Evolutionary conservation across 768 basidiomycete species (phyloP).

Genomic region (Mycena olivaceomarginata): DNA sequence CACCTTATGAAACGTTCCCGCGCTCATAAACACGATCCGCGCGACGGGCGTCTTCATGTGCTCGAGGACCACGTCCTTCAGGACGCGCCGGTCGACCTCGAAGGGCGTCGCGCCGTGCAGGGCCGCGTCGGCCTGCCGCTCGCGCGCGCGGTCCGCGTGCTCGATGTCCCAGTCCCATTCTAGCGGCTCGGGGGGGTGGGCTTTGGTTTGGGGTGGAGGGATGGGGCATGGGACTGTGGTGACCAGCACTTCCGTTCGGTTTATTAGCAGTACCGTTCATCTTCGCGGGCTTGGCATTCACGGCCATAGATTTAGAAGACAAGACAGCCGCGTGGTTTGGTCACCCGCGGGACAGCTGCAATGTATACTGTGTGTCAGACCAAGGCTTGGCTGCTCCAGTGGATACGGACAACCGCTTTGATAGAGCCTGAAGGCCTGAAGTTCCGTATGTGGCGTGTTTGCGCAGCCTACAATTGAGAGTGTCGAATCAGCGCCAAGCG

Average conservation of each 20-base stretch:
- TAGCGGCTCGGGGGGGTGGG: slow-evolving; percentile 49
- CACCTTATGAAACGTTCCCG: slow-evolving; percentile 94
- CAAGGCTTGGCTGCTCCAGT: no score
- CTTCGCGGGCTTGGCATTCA: no score
- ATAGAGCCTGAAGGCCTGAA: no score
- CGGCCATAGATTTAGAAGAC: no score
- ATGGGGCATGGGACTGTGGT: background rate
- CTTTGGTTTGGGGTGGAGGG: background rate
- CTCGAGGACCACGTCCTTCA: slow-evolving; percentile 87
- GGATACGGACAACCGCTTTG: no score
- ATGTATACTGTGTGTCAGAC: no score
- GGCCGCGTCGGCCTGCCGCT: slow-evolving; percentile 78
- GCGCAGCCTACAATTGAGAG: no score
- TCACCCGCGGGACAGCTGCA: no score
- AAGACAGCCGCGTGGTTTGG: no score
- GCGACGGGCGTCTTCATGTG: slow-evolving; percentile 81
- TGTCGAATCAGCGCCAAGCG: no score
- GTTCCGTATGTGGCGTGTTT: no score
- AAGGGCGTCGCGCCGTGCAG: slow-evolving; percentile 81
- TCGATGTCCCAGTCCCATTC: slow-evolving; percentile 86
- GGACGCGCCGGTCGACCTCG: slow-evolving; percentile 82
- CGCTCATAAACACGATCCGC: slow-evolving; percentile 83
- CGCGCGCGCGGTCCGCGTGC: slow-evolving; percentile 80
- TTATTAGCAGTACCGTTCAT: background rate
- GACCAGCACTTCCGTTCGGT: background rate